phyloP scores from a whole-genome alignment of 164 flowering plant genomes.

The Macadamia integrifolia region DNA sequence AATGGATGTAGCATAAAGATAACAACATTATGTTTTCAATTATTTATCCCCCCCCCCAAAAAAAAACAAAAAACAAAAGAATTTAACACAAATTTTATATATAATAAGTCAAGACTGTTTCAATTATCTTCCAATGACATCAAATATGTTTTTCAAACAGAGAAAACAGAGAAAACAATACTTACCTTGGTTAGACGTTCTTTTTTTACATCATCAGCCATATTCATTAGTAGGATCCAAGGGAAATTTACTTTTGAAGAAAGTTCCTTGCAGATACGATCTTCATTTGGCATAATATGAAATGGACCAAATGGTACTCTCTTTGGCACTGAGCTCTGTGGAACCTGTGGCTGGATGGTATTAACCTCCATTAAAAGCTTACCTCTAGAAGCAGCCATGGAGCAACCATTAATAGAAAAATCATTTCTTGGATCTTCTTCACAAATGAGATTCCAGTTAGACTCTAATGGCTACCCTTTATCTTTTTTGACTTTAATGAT shows the following conservation, averaged over 20 bases:
- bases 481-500: constrained; percentile 74
- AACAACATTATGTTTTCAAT: too few relatives aligned
- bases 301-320: constrained; percentile 10
- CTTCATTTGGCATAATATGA: constrained; percentile 14
- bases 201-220: constrained; percentile 71
- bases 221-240: constrained; percentile 76
- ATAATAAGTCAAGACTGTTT: background rate
- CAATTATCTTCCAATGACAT: background rate
- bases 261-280: constrained; percentile 11
- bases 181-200: constrained; percentile 59
- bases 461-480: constrained; percentile 56
- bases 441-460: constrained; percentile 15
- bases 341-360: constrained; percentile 5
- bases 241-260: constrained; percentile 17
- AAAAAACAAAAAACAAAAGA: background rate
- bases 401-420: constrained; percentile 21
- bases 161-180: constrained; percentile 5
- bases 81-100: background rate
- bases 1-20: background rate
- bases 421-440: constrained; percentile 18
- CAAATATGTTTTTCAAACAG: background rate
- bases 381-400: constrained; percentile 16
- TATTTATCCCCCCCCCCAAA: too few relatives aligned
- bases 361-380: constrained; percentile 18
- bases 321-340: constrained; percentile 17